Evolutionary conservation across 495 filamentous ascomycete species (phyloP), one percentile per base, ranked within the genome.

Genomic region (Lasiosphaeria hispida): DNA sequence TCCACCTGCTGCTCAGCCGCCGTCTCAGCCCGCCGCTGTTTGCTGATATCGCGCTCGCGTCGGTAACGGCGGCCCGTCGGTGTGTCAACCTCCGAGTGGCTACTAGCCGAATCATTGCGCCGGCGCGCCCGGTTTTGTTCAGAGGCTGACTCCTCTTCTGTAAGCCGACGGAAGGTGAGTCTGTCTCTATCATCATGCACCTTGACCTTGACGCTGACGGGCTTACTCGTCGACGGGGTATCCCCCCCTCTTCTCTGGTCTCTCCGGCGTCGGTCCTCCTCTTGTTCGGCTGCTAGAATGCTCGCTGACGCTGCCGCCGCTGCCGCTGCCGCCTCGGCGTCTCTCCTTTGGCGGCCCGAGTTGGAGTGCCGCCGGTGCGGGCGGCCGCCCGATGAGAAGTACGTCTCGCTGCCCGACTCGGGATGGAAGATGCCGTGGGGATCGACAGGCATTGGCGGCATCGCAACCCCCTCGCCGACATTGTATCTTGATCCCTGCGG

Each of bases 151-250:
- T 96, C 91, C 68, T 91, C 84, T 60, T 93, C 90, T 7, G 87
- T 90, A 10, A 96, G 73, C 30, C 88, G 80, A 18, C 90, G 83
- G 15, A 96, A 78, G 10, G 91, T 96, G 45, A 96, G 86, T 35
- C 86, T 82, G 53, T 88, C 86, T 18, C 70, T 68, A 63, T 96
- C 88, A 51, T 85, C 81, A 71, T 91, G 85, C 75, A 92, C 85
- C 68, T 87, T 87, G 23, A 96, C 79, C 72, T 91, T 91, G 48
- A 95, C 84, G 53, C 84, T 88, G 50, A 90, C 87, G 2, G 90
- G 86, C 14, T 84, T 82, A 10, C 82, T 82, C 13, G 7, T 55
- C 2, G 43, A 17, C 13, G 75, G 71, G 10, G 79, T 74, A 39
- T 72, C 71, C 40, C 75, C 73, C 3, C 73, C 71, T 43, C 69